A percentile compares a stretch with the other conserved stretches of the same genome.
Evolutionary conservation across 805 yeast species (phyloP).

Genomic region (Candida nitratophila): DNA sequence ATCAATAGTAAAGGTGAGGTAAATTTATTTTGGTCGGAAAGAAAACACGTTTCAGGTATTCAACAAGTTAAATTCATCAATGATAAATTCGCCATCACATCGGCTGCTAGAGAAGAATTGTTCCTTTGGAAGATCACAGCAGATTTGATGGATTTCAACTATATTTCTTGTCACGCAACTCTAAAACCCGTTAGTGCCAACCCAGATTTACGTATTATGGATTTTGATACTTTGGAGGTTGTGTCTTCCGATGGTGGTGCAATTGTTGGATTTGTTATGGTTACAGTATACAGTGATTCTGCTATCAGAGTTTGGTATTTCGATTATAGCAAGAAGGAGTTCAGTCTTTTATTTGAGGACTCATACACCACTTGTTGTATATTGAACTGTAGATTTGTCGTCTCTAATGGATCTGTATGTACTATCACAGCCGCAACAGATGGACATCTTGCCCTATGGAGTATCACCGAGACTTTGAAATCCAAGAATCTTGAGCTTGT

Average conservation of each 20-base stretch:
- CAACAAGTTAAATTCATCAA: conserved; percentile 65
- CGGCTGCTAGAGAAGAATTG: conserved; percentile 87
- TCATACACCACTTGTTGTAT: conserved; percentile 72
- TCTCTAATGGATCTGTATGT: conserved; percentile 19
- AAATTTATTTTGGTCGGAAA: conserved; percentile 48
- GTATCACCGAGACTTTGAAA: conserved; percentile 26
- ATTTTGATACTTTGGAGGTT: conserved; percentile 48
- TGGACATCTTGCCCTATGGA: conserved; percentile 66
- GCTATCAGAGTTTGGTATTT: conserved; percentile 60
- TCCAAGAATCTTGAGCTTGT: not conserved
- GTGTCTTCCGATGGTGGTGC: conserved; percentile 7
- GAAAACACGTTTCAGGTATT: conserved; percentile 84
- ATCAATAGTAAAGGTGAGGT: conserved; percentile 35
- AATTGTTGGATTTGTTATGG: conserved; percentile 41
- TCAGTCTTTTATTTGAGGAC: conserved; percentile 39
- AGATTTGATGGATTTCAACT: conserved; percentile 15
- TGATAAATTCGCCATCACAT: conserved; percentile 38
- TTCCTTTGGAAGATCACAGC: conserved; percentile 63
- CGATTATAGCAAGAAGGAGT: conserved; percentile 27
- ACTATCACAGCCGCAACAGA: conserved; percentile 71
- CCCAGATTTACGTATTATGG: conserved; percentile 91
- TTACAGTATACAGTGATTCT: conserved; percentile 83
- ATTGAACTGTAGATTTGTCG: conserved; percentile 48
- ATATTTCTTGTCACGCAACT: conserved; percentile 41
- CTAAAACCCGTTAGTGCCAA: conserved; percentile 48